These are phyloP conservation scores for Termitomyces sp. DNA, from an alignment of 768 basidiomycete genomes.

Conservation along the genomic window DNA sequence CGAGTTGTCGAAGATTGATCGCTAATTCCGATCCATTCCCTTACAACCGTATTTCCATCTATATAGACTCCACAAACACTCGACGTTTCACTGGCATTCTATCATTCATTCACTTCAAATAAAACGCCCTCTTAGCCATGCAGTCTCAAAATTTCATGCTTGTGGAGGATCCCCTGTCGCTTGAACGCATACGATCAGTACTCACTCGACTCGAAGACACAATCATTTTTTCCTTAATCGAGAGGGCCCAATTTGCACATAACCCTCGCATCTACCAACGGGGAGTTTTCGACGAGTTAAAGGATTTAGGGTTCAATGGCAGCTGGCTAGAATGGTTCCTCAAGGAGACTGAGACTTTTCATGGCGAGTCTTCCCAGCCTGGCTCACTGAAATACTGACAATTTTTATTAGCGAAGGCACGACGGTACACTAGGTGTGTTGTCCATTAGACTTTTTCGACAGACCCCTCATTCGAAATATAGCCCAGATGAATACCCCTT, in stretches of 20 bases:
- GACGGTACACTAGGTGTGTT: slow-evolving; percentile 86
- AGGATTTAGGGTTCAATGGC: slow-evolving; percentile 69
- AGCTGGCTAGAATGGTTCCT: slow-evolving; percentile 99
- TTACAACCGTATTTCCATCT: neutral
- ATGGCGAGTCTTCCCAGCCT: slow-evolving; percentile 58
- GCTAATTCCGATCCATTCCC: neutral
- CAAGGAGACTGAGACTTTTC: slow-evolving; percentile 91
- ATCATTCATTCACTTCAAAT: neutral
- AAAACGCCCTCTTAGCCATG: slow-evolving; percentile 29
- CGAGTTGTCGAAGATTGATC: neutral
- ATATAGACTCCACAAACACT: neutral
- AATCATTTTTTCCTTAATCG: slow-evolving; percentile 97
- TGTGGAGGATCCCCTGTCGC: slow-evolving; percentile 77
- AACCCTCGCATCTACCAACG: slow-evolving; percentile 86
- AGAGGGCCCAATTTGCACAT: slow-evolving; percentile 94
- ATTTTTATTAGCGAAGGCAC: slow-evolving; percentile 71
- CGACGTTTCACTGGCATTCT: neutral
- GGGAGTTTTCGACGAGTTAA: slow-evolving; percentile 77
- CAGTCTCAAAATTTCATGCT: slow-evolving; percentile 68
- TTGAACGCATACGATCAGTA: slow-evolving; percentile 86
- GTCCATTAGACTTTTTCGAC: neutral
- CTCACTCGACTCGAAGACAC: slow-evolving; percentile 94
- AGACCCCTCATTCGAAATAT: slow-evolving; percentile 7
- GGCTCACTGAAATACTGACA: slow-evolving; percentile 5
- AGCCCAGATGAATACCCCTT: slow-evolving; percentile 99